phyloP scores from a whole-genome alignment of 208 protist genomes.

The Angomonas deanei region DNA sequence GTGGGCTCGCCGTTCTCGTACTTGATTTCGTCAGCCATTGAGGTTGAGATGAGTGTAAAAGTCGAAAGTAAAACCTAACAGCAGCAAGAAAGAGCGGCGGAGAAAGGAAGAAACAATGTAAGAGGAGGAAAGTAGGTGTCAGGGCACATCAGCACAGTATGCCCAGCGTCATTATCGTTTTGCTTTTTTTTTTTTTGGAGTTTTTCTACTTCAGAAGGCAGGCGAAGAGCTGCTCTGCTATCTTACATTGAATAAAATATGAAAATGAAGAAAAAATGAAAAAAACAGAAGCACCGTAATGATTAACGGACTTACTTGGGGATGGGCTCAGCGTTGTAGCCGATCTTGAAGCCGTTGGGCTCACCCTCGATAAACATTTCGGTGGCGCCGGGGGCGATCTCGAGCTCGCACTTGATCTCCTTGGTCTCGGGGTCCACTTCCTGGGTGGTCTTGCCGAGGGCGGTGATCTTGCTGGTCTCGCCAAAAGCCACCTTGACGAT shows the following conservation, averaged over 20 bases:
- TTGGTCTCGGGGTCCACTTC: too few species aligned
- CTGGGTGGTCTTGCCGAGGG: background rate
- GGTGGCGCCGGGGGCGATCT: constrained; percentile 38
- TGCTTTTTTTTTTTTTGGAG: too few species aligned
- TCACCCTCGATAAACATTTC: constrained; percentile 75
- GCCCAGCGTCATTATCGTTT: too few species aligned
- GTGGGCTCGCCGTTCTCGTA: too few species aligned
- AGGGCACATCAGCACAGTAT: too few species aligned
- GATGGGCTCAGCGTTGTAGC: too few species aligned
- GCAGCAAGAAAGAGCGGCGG: constrained; percentile 9
- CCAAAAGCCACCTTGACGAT: background rate
- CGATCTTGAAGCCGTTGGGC: constrained; percentile 72
- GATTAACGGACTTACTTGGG: background rate
- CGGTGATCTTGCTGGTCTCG: background rate
- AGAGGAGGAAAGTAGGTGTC: too few species aligned
- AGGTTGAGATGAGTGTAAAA: too few species aligned
- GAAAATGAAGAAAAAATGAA: constrained; percentile 13
- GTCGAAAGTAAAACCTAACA: constrained; percentile 9
- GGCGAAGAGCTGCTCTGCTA: too few species aligned
- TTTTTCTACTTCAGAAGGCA: too few species aligned
- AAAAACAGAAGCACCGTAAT: constrained; percentile 10
- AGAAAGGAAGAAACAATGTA: too few species aligned
- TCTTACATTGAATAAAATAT: constrained; percentile 7
- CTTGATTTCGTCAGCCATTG: too few species aligned
- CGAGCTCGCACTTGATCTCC: constrained; percentile 58